Evolutionary conservation across 1,284 basidiomycete species (phyloP).

Genomic region (Coniferiporia weirii): DNA sequence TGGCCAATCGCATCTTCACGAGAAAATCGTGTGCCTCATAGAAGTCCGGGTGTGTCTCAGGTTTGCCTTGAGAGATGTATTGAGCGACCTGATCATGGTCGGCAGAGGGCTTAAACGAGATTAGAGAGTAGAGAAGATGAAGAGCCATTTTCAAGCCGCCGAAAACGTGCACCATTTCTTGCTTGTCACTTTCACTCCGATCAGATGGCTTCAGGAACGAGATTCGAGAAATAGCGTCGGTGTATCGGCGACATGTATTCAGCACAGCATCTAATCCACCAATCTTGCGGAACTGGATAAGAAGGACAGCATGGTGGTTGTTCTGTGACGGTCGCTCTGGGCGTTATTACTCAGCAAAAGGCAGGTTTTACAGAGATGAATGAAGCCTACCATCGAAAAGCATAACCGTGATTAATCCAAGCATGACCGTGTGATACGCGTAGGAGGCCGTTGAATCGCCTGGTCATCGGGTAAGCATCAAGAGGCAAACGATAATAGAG

Average conservation of each 20-base stretch:
- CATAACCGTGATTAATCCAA: conserved; percentile 68
- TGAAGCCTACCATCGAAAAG: conserved; percentile 74
- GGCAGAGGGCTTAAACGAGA: conserved; percentile 75
- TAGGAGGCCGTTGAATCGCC: conserved; percentile 50
- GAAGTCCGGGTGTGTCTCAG: conserved; percentile 66
- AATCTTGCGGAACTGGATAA: conserved; percentile 68
- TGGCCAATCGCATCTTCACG: conserved; percentile 69
- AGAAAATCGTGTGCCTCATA: conserved; percentile 87
- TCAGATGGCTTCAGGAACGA: conserved; percentile 44
- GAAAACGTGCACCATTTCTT: conserved; percentile 70
- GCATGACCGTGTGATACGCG: conserved; percentile 73
- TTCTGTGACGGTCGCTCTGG: conserved; percentile 70
- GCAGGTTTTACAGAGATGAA: not conserved
- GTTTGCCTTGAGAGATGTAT: conserved; percentile 71
- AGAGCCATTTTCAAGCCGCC: conserved; percentile 80
- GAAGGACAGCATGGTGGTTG: conserved; percentile 78
- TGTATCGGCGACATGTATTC: conserved; percentile 53
- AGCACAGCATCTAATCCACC: conserved; percentile 75
- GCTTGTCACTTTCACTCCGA: conserved; percentile 51
- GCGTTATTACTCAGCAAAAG: not conserved
- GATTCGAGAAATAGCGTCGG: conserved; percentile 51
- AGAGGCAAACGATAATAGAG: not conserved
- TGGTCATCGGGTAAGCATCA: conserved; percentile 25
- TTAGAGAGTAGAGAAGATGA: conserved; percentile 71
- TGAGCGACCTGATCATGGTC: conserved; percentile 82